Evolutionary conservation across 2,329 filamentous ascomycete species (phyloP), one percentile per base, ranked within the genome.

Genomic region (Fusarium cyanostomum): DNA sequence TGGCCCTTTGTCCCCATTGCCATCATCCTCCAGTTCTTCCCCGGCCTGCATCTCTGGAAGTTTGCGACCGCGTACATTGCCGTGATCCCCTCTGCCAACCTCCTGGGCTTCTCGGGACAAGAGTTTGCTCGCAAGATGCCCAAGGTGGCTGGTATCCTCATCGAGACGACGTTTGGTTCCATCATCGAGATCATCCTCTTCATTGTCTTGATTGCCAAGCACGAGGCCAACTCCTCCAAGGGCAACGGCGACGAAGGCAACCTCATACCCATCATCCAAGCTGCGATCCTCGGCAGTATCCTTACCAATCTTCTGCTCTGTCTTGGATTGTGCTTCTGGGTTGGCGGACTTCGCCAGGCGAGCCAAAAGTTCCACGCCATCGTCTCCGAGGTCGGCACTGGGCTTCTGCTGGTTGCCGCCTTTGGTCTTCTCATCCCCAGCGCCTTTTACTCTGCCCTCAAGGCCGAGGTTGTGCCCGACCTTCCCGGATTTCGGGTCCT

Each of bases 131-230:
- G 87, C 31, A 90, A 90, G 72, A 73, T 90, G 51, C 87, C 86
- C 38, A 88, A 88, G 68, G 86, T 88, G 3, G 75, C 86, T 31
- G 84, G 83, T 8, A 79, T 86, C 7, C 71, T 86, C 30, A 69
- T 81, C 16, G 79, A 82, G 60, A 80, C 78, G 4, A 80, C 79
- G 0, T 75, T 91, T 52, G 87, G 88, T 7, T 88, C 86, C 7
- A 79, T 90, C 5, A 86, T 91, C 13, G 89, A 91, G 66, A 85
- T 91, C 50, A 84, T 91, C 26, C 78, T 91, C 12, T 90, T 91
- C 71, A 85, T 90, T 76, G 82, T 89, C 3, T 72, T 91, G 52
- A 79, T 91, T 8, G 72, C 69, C 11, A 75, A 76, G 43, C 72
- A 75, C 26, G 43, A 73, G 3, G 30, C 46, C 1, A 21, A 63